A percentile compares a stretch with the other conserved stretches of the same genome.
Evolutionary conservation across 345 rosid genomes (phyloP).

Genomic region (Salix dunnii): DNA sequence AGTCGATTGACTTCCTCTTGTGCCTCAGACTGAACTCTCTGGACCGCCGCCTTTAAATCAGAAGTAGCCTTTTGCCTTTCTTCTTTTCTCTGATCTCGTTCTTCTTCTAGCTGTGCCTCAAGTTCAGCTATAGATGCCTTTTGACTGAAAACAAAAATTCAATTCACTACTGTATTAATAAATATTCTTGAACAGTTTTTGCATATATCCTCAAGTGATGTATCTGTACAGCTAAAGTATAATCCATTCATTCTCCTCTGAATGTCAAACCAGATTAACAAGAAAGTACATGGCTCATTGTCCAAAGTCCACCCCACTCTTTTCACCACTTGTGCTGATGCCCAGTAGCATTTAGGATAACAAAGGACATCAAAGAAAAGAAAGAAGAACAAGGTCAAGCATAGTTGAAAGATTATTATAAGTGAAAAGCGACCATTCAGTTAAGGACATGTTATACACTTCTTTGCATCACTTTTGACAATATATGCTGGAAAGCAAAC

Average conservation of each 20-base stretch:
- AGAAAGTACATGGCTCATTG: neutral
- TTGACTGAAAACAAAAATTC: slow-evolving; percentile 54
- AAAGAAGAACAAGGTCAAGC: too few relatives aligned
- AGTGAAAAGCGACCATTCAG: too few relatives aligned
- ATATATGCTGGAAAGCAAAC: too few relatives aligned
- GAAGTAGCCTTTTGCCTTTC: slow-evolving; percentile 69
- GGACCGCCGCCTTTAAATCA: slow-evolving; percentile 74
- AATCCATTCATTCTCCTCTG: neutral
- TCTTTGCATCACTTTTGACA: too few relatives aligned
- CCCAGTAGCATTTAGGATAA: too few relatives aligned
- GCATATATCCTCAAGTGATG: neutral
- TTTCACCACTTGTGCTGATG: too few relatives aligned
- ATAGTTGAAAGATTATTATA: too few relatives aligned
- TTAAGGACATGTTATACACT: too few relatives aligned
- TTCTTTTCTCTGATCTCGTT: slow-evolving; percentile 73
- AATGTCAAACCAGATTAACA: neutral
- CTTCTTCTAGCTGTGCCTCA: slow-evolving; percentile 70
- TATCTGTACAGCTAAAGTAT: neutral
- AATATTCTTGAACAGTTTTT: neutral
- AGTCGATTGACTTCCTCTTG: slow-evolving; percentile 65
- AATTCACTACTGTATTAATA: neutral
- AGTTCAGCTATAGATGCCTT: slow-evolving; percentile 72
- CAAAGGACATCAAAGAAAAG: too few relatives aligned
- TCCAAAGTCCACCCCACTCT: too few relatives aligned
- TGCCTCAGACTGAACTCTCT: slow-evolving; percentile 69